Evolutionary conservation across 148 eudicot species (phyloP), one percentile per base, ranked within the genome.

Genomic region (Rheum nobile): DNA sequence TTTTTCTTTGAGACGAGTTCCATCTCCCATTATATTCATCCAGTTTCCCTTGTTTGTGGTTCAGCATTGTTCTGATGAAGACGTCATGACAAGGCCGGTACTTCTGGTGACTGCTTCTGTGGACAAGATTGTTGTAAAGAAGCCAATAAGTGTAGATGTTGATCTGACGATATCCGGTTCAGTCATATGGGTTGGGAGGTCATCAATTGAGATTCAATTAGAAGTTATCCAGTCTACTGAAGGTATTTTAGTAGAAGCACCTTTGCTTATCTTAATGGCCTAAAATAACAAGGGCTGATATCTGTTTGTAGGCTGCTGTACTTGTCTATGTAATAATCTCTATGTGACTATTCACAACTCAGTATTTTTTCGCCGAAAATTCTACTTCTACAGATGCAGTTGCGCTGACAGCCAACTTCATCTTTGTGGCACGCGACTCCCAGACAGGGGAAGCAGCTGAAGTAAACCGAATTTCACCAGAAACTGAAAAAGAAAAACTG

Each of bases 361-460:
- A 59, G 28, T 28, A 41, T 41, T 21, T n/a, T 65, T 59, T 69
- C 75, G 76, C 85, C 87, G 90, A 77, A 28, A 47, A 47, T 72
- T 68, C 74, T 32, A 16, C 77, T 67, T 80, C 77, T 73, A 68
- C 83, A 26, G 87, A 86, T 65, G 77, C 89, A 46, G 78, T 88
- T 35, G 97, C 93, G 57, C 88, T 94, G 14, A 84, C 91, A 12
- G 98, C 97, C 77, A 94, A 90, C 73, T 94, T 94, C 85, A 94
- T 91, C 46, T 94, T 94, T 42, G 98, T 94, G 44, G 98, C 97
- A 39, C 98, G 96, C 68, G 96, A 94, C 81, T 88, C 96, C 50
- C 83, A 88, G 80, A 94, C 98, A 2, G 86, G 90, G 48, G 85
- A 86, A 84, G 93, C 97, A 70, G 91, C 97, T 75, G 86, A 87